Conservation (phyloP, 352 stramenopile species). For the Phytopythium chamaehyphon region DNA sequence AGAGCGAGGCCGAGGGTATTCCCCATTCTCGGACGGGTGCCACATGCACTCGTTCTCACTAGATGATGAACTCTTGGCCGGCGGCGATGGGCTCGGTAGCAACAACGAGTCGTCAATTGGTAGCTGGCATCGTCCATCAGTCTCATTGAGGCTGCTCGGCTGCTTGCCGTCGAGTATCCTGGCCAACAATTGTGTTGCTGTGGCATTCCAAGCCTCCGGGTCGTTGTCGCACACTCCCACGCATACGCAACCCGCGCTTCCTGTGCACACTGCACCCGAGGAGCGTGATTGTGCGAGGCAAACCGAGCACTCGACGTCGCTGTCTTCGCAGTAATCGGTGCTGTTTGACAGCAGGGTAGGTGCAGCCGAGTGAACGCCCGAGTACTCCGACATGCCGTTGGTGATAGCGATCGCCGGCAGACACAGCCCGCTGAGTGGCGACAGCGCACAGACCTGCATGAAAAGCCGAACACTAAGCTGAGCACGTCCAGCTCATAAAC, state of each 20-base stretch:
- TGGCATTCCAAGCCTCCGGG: neutral
- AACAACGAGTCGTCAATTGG: neutral
- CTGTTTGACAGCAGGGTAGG: constrained; percentile 16
- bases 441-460: constrained; percentile 5
- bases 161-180: neutral
- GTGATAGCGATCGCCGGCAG: neutral
- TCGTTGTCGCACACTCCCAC: constrained; percentile 7
- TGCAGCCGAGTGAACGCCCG: neutral
- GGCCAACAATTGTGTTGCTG: constrained; percentile 1
- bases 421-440: constrained; percentile 3
- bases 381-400: neutral
- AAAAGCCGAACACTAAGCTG: no score
- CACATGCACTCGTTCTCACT: constrained; percentile 37
- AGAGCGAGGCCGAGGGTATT: constrained; percentile 22
- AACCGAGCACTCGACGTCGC: constrained; percentile 22
- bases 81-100: neutral
- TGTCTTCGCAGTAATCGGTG: constrained; percentile 27
- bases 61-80: constrained; percentile 11
- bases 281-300: constrained; percentile 15
- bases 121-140: neutral
- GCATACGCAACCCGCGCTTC: neutral
- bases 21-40: constrained; percentile 16
- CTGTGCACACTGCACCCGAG: neutral
- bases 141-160: neutral
- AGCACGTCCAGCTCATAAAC: neutral